These are phyloP conservation scores for Psilocybe cyanescens DNA, from an alignment of 768 basidiomycete genomes.

Conservation along the genomic window DNA sequence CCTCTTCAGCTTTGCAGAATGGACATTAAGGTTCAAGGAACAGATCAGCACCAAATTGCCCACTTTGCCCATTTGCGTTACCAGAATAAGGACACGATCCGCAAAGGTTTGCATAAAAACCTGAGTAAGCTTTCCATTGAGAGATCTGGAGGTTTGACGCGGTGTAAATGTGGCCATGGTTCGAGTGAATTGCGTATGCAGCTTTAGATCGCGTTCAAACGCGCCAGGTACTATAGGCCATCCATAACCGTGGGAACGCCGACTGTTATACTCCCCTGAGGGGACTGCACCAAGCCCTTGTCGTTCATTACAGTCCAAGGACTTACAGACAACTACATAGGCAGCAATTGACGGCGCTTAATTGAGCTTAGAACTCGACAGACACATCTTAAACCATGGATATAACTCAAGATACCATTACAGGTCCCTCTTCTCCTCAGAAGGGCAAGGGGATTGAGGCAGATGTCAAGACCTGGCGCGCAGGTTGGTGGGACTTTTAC, in stretches of 20 bases:
- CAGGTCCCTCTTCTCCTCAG: constrained; percentile 16
- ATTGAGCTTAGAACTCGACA: not conserved
- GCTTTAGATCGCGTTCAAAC: not conserved
- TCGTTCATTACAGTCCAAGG: not conserved
- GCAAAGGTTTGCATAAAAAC: constrained; percentile 78
- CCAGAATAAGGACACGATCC: constrained; percentile 82
- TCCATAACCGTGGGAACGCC: not conserved
- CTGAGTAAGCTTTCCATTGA: constrained; percentile 69
- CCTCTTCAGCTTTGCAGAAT: not conserved
- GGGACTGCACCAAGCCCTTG: not conserved
- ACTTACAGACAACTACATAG: not conserved
- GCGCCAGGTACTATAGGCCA: not conserved
- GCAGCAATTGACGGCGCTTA: not conserved
- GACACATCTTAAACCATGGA: constrained; percentile 13
- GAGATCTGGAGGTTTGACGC: constrained; percentile 51
- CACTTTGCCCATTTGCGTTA: constrained; percentile 91
- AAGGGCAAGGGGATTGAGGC: constrained; percentile 52
- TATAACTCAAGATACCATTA: constrained; percentile 6
- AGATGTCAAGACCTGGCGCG: constrained; percentile 47
- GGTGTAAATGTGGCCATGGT: constrained; percentile 40
- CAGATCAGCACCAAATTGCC: constrained; percentile 70
- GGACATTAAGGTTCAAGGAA: not conserved
- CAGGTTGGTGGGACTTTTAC: constrained; percentile 78
- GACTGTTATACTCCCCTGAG: not conserved
- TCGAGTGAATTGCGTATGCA: constrained; percentile 2